Conservation (phyloP, 164 flowering plant genomes). For the Macadamia tetraphylla region DNA sequence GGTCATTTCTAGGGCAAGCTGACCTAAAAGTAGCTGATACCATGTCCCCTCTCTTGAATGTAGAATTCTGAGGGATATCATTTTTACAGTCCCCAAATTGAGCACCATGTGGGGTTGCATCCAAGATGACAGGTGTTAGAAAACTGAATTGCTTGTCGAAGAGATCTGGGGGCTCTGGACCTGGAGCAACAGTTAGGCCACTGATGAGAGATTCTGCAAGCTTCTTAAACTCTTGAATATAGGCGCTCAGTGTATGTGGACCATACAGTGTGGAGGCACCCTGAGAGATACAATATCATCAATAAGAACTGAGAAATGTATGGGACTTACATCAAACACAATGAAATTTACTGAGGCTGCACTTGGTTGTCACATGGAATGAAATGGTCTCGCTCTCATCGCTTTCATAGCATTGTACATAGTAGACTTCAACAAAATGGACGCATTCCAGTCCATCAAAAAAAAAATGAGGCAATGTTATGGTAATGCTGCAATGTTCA, state of each 20-base stretch:
- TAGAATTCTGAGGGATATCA: slow-evolving; percentile 72
- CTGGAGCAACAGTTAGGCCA: slow-evolving; percentile 42
- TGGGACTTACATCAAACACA: background rate
- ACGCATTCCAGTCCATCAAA: no score
- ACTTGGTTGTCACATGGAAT: no score
- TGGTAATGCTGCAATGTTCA: no score
- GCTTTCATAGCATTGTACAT: no score
- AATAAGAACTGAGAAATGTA: background rate
- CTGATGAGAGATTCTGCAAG: slow-evolving; percentile 63
- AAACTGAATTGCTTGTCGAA: slow-evolving; percentile 73
- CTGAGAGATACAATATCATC: slow-evolving; percentile 26
- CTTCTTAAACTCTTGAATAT: slow-evolving; percentile 90
- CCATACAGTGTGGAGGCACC: slow-evolving; percentile 94
- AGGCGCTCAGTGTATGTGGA: slow-evolving; percentile 87
- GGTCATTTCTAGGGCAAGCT: slow-evolving; percentile 93
- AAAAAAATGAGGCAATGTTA: no score
- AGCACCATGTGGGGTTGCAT: slow-evolving; percentile 60
- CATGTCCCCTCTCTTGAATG: slow-evolving; percentile 61
- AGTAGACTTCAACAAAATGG: no score
- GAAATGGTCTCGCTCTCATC: no score
- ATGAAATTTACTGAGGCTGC: no score
- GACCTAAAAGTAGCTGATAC: slow-evolving; percentile 79
- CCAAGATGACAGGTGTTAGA: slow-evolving; percentile 74
- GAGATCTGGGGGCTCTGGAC: slow-evolving; percentile 89
- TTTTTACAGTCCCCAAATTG: slow-evolving; percentile 64